Percentiles rank a stretch among this genome's conserved stretches.
These are phyloP conservation scores for Rhizoclosmatium sp. DNA, from an alignment of 192 early-diverging fungal species.

Conservation along the genomic window DNA sequence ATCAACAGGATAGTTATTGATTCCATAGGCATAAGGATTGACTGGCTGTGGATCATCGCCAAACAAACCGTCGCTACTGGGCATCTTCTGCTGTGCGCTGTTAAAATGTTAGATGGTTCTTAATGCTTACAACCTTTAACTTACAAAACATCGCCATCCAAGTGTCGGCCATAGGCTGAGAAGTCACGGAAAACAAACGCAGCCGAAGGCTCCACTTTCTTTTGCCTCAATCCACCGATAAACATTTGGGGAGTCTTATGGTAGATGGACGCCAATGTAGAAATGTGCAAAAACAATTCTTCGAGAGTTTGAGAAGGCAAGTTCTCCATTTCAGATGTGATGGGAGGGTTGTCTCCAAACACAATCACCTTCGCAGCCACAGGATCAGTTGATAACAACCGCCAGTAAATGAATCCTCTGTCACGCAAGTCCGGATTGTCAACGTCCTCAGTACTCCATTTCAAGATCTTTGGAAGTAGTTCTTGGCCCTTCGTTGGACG, in stretches of 20 bases:
- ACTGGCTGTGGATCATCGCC: conserved; percentile 27
- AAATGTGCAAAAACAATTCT: conserved; percentile 87
- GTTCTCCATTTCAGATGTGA: conserved; percentile 70
- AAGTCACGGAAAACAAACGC: conserved; percentile 66
- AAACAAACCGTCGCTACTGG: conserved; percentile 22
- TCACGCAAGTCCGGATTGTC: conserved; percentile 97
- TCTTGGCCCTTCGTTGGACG: conserved; percentile 84
- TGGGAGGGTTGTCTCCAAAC: conserved; percentile 87
- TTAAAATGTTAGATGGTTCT: neutral
- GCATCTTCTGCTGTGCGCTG: conserved; percentile 1
- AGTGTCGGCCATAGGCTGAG: conserved; percentile 41
- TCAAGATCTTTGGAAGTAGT: conserved; percentile 86
- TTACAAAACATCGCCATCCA: conserved; percentile 56
- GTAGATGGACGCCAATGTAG: conserved; percentile 91
- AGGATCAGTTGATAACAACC: conserved; percentile 92
- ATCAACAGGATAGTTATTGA: neutral
- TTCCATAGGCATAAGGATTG: conserved; percentile 17
- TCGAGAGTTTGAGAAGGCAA: conserved; percentile 81
- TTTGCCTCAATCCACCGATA: conserved; percentile 33
- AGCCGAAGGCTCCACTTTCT: conserved; percentile 41
- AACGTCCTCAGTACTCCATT: conserved; percentile 85
- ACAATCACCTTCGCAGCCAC: conserved; percentile 92
- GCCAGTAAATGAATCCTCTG: conserved; percentile 97
- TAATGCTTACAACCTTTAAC: neutral
- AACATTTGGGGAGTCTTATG: conserved; percentile 89